Base-by-base conservation (phyloP, 179 eudicot species). In the Silene coronaria region DNA sequence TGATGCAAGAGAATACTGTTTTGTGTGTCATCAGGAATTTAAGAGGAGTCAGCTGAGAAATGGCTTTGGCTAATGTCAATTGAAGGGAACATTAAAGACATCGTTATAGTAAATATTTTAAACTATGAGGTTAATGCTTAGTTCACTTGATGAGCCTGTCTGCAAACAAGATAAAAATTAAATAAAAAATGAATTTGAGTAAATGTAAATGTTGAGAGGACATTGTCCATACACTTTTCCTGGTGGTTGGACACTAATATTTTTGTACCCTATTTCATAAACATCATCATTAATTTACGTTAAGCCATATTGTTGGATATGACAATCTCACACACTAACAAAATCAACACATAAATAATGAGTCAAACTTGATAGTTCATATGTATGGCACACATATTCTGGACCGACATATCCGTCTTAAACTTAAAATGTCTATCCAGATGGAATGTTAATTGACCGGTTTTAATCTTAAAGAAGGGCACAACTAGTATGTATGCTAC, bases 161-260 rank as follows among this genome's bases (percentile, higher is more conserved):
- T 0, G 0, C 11, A 38, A 38, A 38, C 12, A 38, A 38, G 45
- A 38, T 38, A 9, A 38, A 9, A 38, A 38, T 30, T 59, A 42
- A 53, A 72, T 66, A n/a, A 58, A 21, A 72, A 58, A 48, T 72
- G 48, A 30, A 72, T n/a, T 70, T 38, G 74, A 71, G 38, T 63
- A 72, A 17, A 28, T 72, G 45, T 42, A 36, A 36, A 9, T 42
- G 53, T 67, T 38, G 70, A 65, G 27, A 53, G 27, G 26, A 21
- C 71, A 67, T 19, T 6, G 16, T 9, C 21, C 48, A 6, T 7
- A 17, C 19, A 7, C 5, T 6, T 30, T 22, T 45, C 16, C 53
- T 67, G 42, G 57, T n/a, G 48, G 58, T 69, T 67, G 71, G 16
- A 67, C 55, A 22, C 71, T 36, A 67, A 38, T 67, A n/a, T 21